phyloP scores from a whole-genome alignment of 306 rosid genomes.

The Psophocarpus tetragonolobus region DNA sequence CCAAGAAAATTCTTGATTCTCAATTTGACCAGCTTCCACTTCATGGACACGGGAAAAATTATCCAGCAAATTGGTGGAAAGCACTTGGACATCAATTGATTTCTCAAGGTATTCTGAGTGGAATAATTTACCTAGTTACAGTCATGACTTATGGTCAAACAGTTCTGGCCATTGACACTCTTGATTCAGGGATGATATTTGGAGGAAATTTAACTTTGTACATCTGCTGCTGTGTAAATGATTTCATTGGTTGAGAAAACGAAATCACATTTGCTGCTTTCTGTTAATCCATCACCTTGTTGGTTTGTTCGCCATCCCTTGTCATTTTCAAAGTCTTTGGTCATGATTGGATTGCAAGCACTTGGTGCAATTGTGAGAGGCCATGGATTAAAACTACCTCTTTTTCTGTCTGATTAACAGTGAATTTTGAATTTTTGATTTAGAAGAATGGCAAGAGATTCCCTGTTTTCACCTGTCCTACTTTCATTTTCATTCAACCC shows the following conservation, averaged over 20 bases:
- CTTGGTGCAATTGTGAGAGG: conserved; percentile 6
- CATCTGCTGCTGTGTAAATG: neutral
- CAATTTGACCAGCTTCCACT: conserved; percentile 85
- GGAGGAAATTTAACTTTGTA: conserved; percentile 8
- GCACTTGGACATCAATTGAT: conserved; percentile 74
- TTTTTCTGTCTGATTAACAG: conserved; percentile 16
- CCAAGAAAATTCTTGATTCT: conserved; percentile 64
- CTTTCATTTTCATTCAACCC: conserved; percentile 9
- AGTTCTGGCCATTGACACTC: neutral
- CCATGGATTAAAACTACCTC: conserved; percentile 1
- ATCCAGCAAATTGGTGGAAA: conserved; percentile 91
- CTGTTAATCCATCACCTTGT: neutral
- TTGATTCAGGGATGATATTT: conserved; percentile 20
- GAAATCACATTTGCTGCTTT: conserved; percentile 12
- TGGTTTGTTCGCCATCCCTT: neutral
- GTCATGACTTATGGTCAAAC: conserved; percentile 19
- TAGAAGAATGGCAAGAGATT: conserved; percentile 19
- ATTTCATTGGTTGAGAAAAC: conserved; percentile 16
- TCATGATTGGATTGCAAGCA: conserved; percentile 18
- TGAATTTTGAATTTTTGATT: neutral
- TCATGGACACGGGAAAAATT: conserved; percentile 84
- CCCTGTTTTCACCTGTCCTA: conserved; percentile 6
- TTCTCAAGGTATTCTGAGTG: conserved; percentile 56
- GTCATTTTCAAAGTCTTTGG: conserved; percentile 1
- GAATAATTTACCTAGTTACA: conserved; percentile 15